Evolutionary conservation across 2,329 filamentous ascomycete species (phyloP), one percentile per base, ranked within the genome.

Genomic region (Ascochyta fabae): DNA sequence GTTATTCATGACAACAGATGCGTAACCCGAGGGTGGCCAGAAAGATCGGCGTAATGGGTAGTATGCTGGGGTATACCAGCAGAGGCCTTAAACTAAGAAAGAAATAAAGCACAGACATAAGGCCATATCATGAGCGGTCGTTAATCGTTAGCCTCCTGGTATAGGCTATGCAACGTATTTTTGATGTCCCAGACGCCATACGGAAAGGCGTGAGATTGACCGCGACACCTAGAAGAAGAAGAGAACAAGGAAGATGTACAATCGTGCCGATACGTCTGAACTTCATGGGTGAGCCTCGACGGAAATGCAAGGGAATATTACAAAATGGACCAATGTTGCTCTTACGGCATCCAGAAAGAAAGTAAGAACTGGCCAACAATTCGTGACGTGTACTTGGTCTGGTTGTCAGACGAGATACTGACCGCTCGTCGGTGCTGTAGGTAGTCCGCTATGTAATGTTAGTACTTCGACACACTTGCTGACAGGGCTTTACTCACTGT

Each of bases 301-400:
- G 29, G 12, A 10, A 15, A 31, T 13, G 12, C 29, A 29, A 43
- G 23, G n/a, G 22, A 43, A 15, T 4, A 8, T 24, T 22, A n/a
- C 15, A 23, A 23, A 31, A 29, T 24, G 34, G 19, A 51, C 31
- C 26, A 22, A 38, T 40, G 26, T 15, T 31, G 48, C 53, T 27
- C 58, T 48, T 56, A 56, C 10, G 70, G 70, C 39, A 71, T 58
- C 70, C 70, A 73, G 58, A 73, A 73, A 6, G 69, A 71, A 10
- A 79, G 62, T 48, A 81, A 49, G 58, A 81, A 80, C 19, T 75
- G 69, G n/a, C 76, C 75, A 8, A 79, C 73, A 33, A 80, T 68
- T 10, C 79, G 69, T 7, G 77, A 75, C 1, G 77, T 78, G 61
- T 79, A 80, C 41, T 73, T 65, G 15, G 67, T 70, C 56, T 79